These are phyloP conservation scores for Grosmannia serpens DNA, from an alignment of 2,329 filamentous ascomycete species.

Conservation along the genomic window DNA sequence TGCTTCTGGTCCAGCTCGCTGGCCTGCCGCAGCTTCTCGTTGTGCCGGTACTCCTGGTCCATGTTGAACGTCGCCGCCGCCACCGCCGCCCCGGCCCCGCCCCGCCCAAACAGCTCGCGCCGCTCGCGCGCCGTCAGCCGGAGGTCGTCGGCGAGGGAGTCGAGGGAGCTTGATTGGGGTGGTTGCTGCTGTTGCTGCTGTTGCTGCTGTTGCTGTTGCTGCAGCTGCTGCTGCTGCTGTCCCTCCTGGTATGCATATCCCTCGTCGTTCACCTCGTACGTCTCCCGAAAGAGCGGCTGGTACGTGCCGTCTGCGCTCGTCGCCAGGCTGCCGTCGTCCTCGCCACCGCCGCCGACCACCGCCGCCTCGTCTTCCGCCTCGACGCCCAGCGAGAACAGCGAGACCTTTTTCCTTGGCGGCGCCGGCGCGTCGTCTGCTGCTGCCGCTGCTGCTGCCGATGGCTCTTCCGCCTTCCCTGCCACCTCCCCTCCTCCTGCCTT, in stretches of 20 bases:
- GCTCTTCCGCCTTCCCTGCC: slow-evolving; percentile 7
- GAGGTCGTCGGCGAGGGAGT: slow-evolving; percentile 62
- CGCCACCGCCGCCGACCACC: slow-evolving; percentile 13
- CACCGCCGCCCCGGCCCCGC: slow-evolving; percentile 29
- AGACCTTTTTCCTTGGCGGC: slow-evolving; percentile 47
- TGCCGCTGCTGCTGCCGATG: slow-evolving; percentile 1
- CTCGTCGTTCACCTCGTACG: slow-evolving; percentile 21
- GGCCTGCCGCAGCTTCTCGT: slow-evolving; percentile 61
- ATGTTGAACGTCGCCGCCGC: slow-evolving; percentile 83
- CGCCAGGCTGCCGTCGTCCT: neutral
- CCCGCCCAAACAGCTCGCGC: slow-evolving; percentile 76
- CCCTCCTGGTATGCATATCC: slow-evolving; percentile 16
- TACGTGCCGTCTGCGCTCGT: slow-evolving; percentile 23
- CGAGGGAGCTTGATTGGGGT: slow-evolving; percentile 41
- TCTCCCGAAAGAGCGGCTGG: slow-evolving; percentile 35
- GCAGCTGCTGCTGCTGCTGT: slow-evolving; percentile 13
- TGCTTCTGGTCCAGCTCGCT: slow-evolving; percentile 60
- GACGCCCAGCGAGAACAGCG: slow-evolving; percentile 54
- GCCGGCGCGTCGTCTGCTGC: slow-evolving; percentile 2
- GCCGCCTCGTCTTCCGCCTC: slow-evolving; percentile 29
- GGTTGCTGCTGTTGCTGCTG: slow-evolving; percentile 6
- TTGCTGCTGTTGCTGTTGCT: slow-evolving; percentile 5
- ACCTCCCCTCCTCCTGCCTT: slow-evolving; percentile 3
- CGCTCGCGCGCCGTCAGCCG: slow-evolving; percentile 67
- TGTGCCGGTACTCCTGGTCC: slow-evolving; percentile 74